Evolutionary conservation across 257 asterid species (phyloP).

Genomic region (Salvia rosmarinus): DNA sequence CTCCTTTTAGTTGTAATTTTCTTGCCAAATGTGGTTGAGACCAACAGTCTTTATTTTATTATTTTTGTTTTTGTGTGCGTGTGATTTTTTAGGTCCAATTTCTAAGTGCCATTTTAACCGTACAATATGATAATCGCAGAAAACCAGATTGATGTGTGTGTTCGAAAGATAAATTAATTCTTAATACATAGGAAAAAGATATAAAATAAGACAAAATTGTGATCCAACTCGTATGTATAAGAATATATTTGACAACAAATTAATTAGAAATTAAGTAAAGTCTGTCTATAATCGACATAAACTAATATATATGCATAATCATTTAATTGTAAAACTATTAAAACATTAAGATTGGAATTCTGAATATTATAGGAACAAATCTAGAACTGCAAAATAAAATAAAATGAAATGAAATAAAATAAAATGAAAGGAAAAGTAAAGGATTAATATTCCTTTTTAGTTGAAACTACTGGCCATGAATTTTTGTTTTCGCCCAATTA

Average conservation of each 20-base stretch:
- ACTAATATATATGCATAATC: no score
- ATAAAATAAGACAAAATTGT: background rate
- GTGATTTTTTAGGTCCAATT: no score
- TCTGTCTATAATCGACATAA: no score
- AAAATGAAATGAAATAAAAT: no score
- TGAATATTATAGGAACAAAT: no score
- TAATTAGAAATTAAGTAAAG: no score
- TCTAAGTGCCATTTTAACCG: background rate
- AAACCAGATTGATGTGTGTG: background rate
- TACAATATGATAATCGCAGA: background rate
- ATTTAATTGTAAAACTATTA: no score
- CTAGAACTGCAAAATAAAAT: no score
- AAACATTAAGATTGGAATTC: no score
- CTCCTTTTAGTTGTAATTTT: background rate
- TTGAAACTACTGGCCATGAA: background rate
- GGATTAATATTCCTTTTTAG: background rate
- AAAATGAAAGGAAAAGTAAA: background rate
- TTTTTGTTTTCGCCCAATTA: background rate
- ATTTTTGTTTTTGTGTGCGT: no score
- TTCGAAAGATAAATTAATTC: background rate
- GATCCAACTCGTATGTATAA: no score
- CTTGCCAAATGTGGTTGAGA: background rate
- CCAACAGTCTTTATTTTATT: background rate
- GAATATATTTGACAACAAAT: background rate
- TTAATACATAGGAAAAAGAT: background rate